Evolutionary conservation across 1,139 yeast species (phyloP), one percentile per base, ranked within the genome.

Genomic region (Kodamaea derodonti): DNA sequence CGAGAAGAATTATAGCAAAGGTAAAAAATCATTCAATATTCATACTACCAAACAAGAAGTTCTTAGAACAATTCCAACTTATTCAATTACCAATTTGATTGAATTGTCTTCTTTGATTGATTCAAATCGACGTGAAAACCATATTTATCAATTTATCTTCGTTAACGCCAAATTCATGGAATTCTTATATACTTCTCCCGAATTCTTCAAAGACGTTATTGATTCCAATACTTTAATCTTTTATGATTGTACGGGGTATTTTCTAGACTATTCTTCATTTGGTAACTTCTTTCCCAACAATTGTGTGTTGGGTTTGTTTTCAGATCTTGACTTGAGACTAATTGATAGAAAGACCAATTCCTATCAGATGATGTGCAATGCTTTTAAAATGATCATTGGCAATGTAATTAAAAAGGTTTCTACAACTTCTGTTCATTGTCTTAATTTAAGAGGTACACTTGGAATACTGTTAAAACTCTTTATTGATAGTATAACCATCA

Each of bases 241-340:
- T 17, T 27, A 29, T 23, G 44, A 40, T 22, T 12, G 23, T 3
- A 30, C 40, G 2, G 43, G 38, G 13, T 22, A 23, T 14, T 16
- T 30, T 17, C 14, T 33, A 8, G 34, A 35, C n/a, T 8, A 27
- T n/a, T 30, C 20, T 2, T 4, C 6, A 12, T 14, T 33, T 5
- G 14, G 18, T 9, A 4, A 11, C 4, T 22, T 17, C 17, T 40
- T 40, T 23, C 34, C 34, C 7, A 14, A 24, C 10, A 27, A 25
- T 9, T 17, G 27, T 15, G 30, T 39, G 3, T 25, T 39, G 18
- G 11, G 28, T 3, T 2, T 37, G 10, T 29, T 20, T 17, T 35
- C 43, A 3, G 20, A 24, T 5, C 22, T 34, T 9, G 45, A 41
- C 16, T 41, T 36, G 18, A 25, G 43, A 14, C 11, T 29, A 17